Base-by-base conservation (phyloP, 495 filamentous ascomycete genomes). In the Achaetomiella virescens region DNA sequence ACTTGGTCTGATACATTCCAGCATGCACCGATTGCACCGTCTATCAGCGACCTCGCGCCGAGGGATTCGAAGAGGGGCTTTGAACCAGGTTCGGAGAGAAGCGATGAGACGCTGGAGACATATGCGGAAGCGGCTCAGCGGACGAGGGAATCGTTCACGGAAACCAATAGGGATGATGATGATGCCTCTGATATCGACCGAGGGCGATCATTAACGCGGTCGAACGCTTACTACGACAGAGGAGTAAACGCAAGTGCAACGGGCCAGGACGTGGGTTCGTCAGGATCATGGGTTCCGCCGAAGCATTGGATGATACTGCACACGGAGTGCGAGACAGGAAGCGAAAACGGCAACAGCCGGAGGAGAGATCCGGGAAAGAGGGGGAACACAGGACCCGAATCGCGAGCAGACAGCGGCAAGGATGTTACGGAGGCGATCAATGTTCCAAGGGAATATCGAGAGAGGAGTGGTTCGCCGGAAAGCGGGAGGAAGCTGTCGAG, bases 1-100 rank as follows among this genome's bases (percentile, higher is more conserved):
- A 62, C 65, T 6, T 73, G 65, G 67, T 63, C 66, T 1, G 67
- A 69, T 15, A 59, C 53, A 1, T 44, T 61, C 24, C 58, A 59
- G 21, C 15, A 24, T 8, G 55, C 35, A 3, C 54, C 53, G 4
- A 57, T 48, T 10, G 72, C 65, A 55, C 50, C 60, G 15, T 62
- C 63, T 8, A 47, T 61, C 18, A 66, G 66, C 51, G 65, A 68
- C 38, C 38, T 62, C 5, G 35, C 57, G 24, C 53, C 57, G 24
- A 42, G 55, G 41, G 65, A 57, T 29, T 43, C 38, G 8, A 62
- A 44, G 22, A 46, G 47, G 25, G 53, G 42, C 15, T 48, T 48
- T 1, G 24, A 48, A 18, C 18, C 44, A 0, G 24, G 15, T 1
- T 20, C 35, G 6, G 20, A 38, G 27, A 41, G 21, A 14, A 58